Evolutionary conservation across 2,329 filamentous ascomycete genomes (phyloP).

Genomic region (Aspergillus sp.): DNA sequence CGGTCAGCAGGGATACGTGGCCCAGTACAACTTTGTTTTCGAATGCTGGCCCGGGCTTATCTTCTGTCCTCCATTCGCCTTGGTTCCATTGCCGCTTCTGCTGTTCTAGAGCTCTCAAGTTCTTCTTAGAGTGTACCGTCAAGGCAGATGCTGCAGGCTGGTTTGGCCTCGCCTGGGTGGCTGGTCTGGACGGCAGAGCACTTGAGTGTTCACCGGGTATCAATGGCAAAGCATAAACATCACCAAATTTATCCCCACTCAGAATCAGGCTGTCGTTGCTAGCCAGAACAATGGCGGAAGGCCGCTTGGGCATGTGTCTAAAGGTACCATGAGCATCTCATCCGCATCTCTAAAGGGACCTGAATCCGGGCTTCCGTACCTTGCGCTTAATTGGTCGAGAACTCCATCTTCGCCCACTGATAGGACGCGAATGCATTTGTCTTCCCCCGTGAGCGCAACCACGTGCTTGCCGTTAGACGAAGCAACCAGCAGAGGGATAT

Average conservation of each 20-base stretch:
- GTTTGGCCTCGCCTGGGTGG: slow-evolving; percentile 20
- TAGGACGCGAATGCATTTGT: slow-evolving; percentile 84
- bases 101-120: slow-evolving; percentile 49
- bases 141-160: slow-evolving; percentile 48
- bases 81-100: slow-evolving; percentile 44
- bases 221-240: slow-evolving; percentile 83
- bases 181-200: slow-evolving; percentile 28
- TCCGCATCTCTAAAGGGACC: not conserved
- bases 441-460: slow-evolving; percentile 75
- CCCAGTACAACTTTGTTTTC: slow-evolving; percentile 74
- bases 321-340: slow-evolving; percentile 6
- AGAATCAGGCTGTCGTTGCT: slow-evolving; percentile 65
- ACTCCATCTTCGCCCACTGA: slow-evolving; percentile 53
- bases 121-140: slow-evolving; percentile 56
- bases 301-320: slow-evolving; percentile 81
- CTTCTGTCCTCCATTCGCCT: slow-evolving; percentile 29
- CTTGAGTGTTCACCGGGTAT: slow-evolving; percentile 34
- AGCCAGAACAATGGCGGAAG: slow-evolving; percentile 65
- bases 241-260: slow-evolving; percentile 89
- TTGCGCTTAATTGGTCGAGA: slow-evolving; percentile 61
- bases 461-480: slow-evolving; percentile 60
- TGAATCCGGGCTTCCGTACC: slow-evolving; percentile 43
- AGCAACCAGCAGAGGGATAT: slow-evolving; percentile 60
- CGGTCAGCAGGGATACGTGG: slow-evolving; percentile 91
- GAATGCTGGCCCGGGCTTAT: slow-evolving; percentile 51